Evolutionary conservation across 2,329 filamentous ascomycete genomes (phyloP).

Genomic region (Teratosphaeria nubilosa): DNA sequence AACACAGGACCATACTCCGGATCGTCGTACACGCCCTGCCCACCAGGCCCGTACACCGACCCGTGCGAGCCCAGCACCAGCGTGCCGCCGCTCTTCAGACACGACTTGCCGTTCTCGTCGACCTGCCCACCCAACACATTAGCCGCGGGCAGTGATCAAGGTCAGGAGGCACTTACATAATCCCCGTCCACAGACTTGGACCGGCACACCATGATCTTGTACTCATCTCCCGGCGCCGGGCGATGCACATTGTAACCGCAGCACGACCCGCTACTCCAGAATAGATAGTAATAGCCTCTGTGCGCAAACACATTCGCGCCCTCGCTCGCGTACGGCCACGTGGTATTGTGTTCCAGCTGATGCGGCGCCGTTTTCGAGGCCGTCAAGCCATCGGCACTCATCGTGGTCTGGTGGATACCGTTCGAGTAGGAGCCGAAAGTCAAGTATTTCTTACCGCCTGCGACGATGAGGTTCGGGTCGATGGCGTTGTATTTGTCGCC

Average conservation of each 20-base stretch:
- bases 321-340: slow-evolving; percentile 3
- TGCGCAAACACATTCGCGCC: slow-evolving; percentile 38
- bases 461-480: slow-evolving; percentile 38
- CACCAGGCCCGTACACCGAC: slow-evolving; percentile 55
- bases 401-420: slow-evolving; percentile 50
- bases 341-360: slow-evolving; percentile 3
- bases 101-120: slow-evolving; percentile 45
- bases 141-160: background rate
- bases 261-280: slow-evolving; percentile 52
- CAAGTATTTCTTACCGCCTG: slow-evolving; percentile 38
- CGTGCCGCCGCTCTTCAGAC: slow-evolving; percentile 49
- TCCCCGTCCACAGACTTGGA: slow-evolving; percentile 41
- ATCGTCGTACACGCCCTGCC: slow-evolving; percentile 51
- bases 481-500: slow-evolving; percentile 42
- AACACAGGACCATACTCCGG: slow-evolving; percentile 42
- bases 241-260: slow-evolving; percentile 46
- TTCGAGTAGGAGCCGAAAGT: slow-evolving; percentile 62
- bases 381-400: slow-evolving; percentile 34
- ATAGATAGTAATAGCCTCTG: slow-evolving; percentile 51
- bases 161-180: slow-evolving; percentile 32
- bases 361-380: slow-evolving; percentile 17
- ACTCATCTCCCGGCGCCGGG: slow-evolving; percentile 51
- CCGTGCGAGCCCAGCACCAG: slow-evolving; percentile 51
- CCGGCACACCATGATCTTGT: slow-evolving; percentile 57
- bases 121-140: slow-evolving; percentile 14